A percentile compares a stretch with the other conserved stretches of the same genome.
Conservation (phyloP, 768 basidiomycete genomes). For the Phlebiopsis gigantea region DNA sequence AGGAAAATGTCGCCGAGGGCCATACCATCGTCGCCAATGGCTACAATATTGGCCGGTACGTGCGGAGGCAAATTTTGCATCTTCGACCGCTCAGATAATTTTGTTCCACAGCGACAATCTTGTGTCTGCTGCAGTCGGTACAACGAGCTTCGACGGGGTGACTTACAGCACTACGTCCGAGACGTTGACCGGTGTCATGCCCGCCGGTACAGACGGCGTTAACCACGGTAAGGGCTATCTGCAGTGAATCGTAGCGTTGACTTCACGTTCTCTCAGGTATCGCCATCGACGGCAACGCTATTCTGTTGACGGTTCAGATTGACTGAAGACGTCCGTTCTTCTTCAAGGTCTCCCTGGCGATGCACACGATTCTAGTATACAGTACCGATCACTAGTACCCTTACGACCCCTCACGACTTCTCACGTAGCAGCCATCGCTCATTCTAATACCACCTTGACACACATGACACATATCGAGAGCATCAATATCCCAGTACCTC, state of each 20-base stretch:
- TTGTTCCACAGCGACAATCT: constrained; percentile 32
- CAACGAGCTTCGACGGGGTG: constrained; percentile 35
- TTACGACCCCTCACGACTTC: too few relatives aligned
- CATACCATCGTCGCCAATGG: constrained; percentile 26
- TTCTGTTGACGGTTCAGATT: constrained; percentile 46
- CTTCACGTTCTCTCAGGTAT: constrained; percentile 34
- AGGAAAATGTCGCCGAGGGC: constrained; percentile 16
- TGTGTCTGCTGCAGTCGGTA: constrained; percentile 34
- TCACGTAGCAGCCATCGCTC: too few relatives aligned
- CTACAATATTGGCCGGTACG: constrained; percentile 30
- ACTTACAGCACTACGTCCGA: constrained; percentile 38
- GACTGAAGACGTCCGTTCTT: not conserved
- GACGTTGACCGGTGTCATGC: constrained; percentile 46
- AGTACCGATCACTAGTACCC: too few relatives aligned
- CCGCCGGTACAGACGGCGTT: constrained; percentile 40
- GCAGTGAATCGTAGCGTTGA: not conserved
- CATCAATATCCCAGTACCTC: too few relatives aligned
- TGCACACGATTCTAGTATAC: too few relatives aligned
- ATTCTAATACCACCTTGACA: too few relatives aligned
- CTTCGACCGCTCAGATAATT: not conserved
- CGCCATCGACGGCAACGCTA: constrained; percentile 46
- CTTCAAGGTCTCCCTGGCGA: too few relatives aligned
- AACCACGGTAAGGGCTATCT: constrained; percentile 41
- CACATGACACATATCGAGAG: too few relatives aligned
- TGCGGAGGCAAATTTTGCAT: not conserved